These are phyloP conservation scores for Teratosphaeria gauchensis DNA, from an alignment of 2,329 filamentous ascomycete genomes.

Conservation along the genomic window DNA sequence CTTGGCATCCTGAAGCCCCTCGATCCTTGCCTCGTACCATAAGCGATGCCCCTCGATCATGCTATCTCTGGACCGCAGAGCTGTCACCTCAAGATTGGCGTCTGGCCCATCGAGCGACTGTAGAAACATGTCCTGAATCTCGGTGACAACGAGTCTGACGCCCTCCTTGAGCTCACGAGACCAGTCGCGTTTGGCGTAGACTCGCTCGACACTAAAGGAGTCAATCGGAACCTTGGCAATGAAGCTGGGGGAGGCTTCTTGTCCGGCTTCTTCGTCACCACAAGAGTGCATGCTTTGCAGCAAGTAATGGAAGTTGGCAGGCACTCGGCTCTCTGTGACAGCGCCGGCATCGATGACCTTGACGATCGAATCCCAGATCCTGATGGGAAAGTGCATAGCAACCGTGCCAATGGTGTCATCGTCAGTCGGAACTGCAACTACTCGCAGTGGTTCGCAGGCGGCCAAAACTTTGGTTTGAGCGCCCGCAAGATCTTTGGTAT, in stretches of 20 bases:
- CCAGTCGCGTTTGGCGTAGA: constrained; percentile 10
- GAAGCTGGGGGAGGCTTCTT: neutral
- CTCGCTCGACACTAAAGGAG: constrained; percentile 7
- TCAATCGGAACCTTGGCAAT: constrained; percentile 4
- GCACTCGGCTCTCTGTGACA: neutral
- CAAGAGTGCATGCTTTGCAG: constrained; percentile 3
- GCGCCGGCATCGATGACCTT: neutral
- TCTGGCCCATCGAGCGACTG: neutral
- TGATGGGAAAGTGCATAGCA: constrained; percentile 15
- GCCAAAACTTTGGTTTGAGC: neutral
- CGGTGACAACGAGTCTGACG: constrained; percentile 3
- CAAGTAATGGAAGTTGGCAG: constrained; percentile 1
- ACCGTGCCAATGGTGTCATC: neutral
- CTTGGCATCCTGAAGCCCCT: constrained; percentile 2
- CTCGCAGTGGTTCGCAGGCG: neutral
- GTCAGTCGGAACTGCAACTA: neutral
- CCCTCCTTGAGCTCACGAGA: neutral
- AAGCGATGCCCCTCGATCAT: constrained; percentile 4
- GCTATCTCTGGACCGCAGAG: neutral
- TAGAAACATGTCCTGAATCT: constrained; percentile 3
- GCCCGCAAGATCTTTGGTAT: neutral
- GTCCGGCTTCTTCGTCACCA: neutral
- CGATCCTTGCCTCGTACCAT: constrained; percentile 15
- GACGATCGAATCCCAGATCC: constrained; percentile 13
- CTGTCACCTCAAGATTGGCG: constrained; percentile 6